Evolutionary conservation across 2,329 filamentous ascomycete genomes (phyloP).

Genomic region (Xylariaceae sp.): DNA sequence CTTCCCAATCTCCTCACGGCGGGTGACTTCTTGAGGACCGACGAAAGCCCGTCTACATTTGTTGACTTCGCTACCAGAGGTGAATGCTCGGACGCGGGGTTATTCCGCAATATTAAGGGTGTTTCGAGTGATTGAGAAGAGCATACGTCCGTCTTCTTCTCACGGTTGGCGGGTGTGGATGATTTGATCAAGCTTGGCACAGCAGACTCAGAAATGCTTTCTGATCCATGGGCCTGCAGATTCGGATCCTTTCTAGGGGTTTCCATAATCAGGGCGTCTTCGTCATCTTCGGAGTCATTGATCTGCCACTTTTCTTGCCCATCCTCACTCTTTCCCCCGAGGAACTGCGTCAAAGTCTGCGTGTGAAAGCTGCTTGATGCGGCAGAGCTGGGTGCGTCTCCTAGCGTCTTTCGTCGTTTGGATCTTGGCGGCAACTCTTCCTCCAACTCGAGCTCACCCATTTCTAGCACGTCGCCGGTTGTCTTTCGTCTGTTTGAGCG

Average conservation of each 20-base stretch:
- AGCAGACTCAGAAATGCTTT: constrained; percentile 11
- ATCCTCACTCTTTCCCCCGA: constrained; percentile 17
- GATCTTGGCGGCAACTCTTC: constrained; percentile 17
- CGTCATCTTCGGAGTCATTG: constrained; percentile 26
- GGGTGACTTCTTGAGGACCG: constrained; percentile 18
- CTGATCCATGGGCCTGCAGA: not conserved
- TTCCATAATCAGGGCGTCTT: constrained; percentile 21
- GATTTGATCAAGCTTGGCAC: constrained; percentile 20
- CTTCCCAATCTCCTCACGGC: constrained; percentile 4
- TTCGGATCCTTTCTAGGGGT: constrained; percentile 24
- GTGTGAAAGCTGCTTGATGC: constrained; percentile 30
- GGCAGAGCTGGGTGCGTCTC: constrained; percentile 21
- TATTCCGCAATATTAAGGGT: constrained; percentile 25
- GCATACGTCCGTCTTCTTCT: constrained; percentile 25
- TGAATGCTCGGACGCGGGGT: constrained; percentile 19
- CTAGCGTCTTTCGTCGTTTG: constrained; percentile 31
- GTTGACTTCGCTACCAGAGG: constrained; percentile 26
- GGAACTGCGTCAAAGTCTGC: constrained; percentile 29
- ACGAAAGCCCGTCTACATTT: constrained; percentile 17
- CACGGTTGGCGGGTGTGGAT: constrained; percentile 25
- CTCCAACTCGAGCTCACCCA: constrained; percentile 8
- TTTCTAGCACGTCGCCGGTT: constrained; percentile 18
- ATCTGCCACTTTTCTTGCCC: constrained; percentile 20
- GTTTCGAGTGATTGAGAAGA: constrained; percentile 27
- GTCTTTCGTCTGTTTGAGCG: constrained; percentile 26